Percentiles rank a stretch among this genome's conserved stretches.
phyloP scores from a whole-genome alignment of 305 asterid genomes.

The Fraxinus ornus region DNA sequence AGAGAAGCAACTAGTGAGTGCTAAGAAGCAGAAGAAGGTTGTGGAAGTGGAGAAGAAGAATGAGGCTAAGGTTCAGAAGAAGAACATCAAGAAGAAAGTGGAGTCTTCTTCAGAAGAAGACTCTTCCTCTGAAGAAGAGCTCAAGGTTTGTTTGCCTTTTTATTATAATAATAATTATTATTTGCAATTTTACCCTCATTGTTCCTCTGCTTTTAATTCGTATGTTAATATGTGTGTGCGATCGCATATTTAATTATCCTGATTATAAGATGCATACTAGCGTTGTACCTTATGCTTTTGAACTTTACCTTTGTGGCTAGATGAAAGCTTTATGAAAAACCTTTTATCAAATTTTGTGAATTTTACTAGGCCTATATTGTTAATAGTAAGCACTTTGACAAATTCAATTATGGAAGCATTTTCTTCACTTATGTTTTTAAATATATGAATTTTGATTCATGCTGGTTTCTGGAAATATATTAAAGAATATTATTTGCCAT shows the following conservation, averaged over 20 bases:
- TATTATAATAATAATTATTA: neutral
- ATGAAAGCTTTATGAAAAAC: neutral
- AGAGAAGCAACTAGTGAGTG: neutral
- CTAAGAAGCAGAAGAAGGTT: slow-evolving; percentile 1
- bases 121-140: neutral
- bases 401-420: neutral
- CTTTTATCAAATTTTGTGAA: neutral
- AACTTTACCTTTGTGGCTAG: neutral
- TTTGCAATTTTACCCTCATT: neutral
- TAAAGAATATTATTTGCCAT: neutral
- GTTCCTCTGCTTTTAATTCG: neutral
- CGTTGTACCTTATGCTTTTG: neutral
- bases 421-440: neutral
- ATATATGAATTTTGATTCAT: neutral
- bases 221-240: neutral
- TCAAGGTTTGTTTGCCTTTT: neutral
- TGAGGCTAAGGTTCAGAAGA: slow-evolving; percentile 10
- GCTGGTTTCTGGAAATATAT: neutral
- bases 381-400: neutral
- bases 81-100: slow-evolving; percentile 34
- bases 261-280: neutral
- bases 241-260: neutral
- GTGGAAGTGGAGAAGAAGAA: slow-evolving; percentile 3
- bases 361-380: neutral
- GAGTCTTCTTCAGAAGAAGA: slow-evolving; percentile 29